These are phyloP conservation scores for Pseudopediastrum boryanum DNA, from an alignment of 139 green algal genomes.

Conservation along the genomic window DNA sequence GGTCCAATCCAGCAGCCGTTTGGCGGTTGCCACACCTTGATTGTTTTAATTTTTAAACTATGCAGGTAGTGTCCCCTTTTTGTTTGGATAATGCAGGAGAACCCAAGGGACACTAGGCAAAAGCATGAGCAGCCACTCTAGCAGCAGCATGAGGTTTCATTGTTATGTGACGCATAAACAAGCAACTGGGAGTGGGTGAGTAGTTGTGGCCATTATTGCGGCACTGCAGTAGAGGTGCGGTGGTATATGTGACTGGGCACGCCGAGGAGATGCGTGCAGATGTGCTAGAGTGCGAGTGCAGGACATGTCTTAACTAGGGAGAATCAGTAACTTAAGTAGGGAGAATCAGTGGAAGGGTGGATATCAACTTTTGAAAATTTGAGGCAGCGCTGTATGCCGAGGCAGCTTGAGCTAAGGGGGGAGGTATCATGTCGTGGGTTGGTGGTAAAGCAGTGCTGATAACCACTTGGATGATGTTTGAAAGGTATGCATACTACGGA, in stretches of 20 bases:
- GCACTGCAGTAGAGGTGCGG: constrained; percentile 60
- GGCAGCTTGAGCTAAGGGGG: constrained; percentile 65
- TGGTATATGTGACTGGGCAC: constrained; percentile 74
- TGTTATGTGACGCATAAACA: constrained; percentile 73
- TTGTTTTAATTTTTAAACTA: too few relatives aligned
- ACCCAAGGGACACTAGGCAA: too few relatives aligned
- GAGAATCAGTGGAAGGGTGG: constrained; percentile 63
- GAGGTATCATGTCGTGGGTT: constrained; percentile 89
- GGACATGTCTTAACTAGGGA: constrained; percentile 55
- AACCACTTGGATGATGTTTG: too few relatives aligned
- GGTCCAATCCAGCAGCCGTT: too few relatives aligned
- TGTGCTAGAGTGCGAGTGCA: constrained; percentile 74
- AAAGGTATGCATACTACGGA: too few relatives aligned
- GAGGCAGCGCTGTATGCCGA: constrained; percentile 63
- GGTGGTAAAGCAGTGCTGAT: constrained; percentile 77
- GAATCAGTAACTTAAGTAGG: constrained; percentile 55
- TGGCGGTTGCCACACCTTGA: too few relatives aligned
- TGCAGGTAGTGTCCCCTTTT: too few relatives aligned
- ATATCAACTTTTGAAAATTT: too few relatives aligned
- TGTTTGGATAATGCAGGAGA: too few relatives aligned
- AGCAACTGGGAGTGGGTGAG: constrained; percentile 65
- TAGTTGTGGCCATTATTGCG: too few relatives aligned
- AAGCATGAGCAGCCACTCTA: too few relatives aligned
- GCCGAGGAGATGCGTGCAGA: constrained; percentile 79
- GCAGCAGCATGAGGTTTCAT: constrained; percentile 66